These are phyloP conservation scores for Pleurotus ostreatus DNA, from an alignment of 768 basidiomycete genomes.

Conservation along the genomic window DNA sequence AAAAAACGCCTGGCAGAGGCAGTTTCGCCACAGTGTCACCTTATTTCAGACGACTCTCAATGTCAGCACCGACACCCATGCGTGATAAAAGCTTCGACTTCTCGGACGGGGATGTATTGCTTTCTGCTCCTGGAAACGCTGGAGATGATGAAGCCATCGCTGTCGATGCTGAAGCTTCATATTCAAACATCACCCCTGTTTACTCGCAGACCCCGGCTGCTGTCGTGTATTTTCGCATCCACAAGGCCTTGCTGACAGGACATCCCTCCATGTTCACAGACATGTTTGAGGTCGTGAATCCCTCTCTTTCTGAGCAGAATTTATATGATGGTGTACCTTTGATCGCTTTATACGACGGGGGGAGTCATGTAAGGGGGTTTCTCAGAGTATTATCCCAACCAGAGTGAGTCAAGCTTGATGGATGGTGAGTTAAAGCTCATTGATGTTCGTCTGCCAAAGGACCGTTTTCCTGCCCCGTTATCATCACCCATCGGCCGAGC, in stretches of 20 bases:
- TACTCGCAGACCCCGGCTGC: neutral
- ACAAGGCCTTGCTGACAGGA: conserved; percentile 10
- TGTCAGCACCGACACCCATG: too few relatives aligned
- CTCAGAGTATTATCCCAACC: conserved; percentile 8
- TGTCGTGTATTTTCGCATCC: conserved; percentile 10
- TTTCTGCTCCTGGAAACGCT: neutral
- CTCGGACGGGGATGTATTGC: conserved; percentile 9
- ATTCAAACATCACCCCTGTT: too few relatives aligned
- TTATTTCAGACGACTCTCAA: too few relatives aligned
- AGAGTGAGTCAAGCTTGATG: neutral
- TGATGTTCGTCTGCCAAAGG: neutral
- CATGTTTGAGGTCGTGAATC: conserved; percentile 10
- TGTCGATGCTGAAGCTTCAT: too few relatives aligned
- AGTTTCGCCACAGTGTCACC: too few relatives aligned
- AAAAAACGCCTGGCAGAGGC: too few relatives aligned
- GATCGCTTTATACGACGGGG: conserved; percentile 11
- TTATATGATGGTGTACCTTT: conserved; percentile 11
- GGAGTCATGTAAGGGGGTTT: conserved; percentile 7
- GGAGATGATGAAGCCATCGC: neutral
- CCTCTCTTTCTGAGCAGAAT: neutral
- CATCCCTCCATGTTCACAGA: conserved; percentile 11
- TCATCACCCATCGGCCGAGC: neutral
- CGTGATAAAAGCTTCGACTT: conserved; percentile 5
- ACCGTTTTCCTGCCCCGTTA: conserved; percentile 1
- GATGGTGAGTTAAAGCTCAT: neutral